Conservation (phyloP, 225 moss, liverwort and hornwort genomes). For the Polytrichum formosum region DNA sequence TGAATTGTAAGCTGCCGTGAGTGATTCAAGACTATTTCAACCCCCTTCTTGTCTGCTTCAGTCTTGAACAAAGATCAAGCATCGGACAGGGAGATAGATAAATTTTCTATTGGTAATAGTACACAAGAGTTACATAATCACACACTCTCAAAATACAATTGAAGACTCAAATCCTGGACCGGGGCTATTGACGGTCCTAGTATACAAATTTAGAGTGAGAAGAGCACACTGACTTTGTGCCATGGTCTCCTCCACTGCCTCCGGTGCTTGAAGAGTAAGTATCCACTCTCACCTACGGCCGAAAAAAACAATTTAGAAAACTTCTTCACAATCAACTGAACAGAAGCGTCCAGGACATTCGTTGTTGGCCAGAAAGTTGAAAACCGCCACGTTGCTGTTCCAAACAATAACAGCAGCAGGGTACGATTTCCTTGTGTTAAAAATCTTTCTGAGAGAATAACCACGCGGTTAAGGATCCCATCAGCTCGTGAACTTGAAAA, state of each 20-base stretch:
- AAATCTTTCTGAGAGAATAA: too few species aligned
- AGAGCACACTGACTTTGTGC: neutral
- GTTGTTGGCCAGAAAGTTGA: neutral
- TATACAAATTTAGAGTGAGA: slow-evolving; percentile 4
- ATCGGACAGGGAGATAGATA: neutral
- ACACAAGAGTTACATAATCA: slow-evolving; percentile 1
- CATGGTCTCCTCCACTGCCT: neutral
- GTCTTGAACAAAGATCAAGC: too few species aligned
- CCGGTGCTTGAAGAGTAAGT: neutral
- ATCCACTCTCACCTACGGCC: neutral
- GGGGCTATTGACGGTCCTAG: slow-evolving; percentile 4
- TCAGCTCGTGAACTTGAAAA: too few species aligned
- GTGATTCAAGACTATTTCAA: too few species aligned
- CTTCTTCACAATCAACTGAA: neutral
- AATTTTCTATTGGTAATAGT: neutral
- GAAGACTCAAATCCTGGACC: slow-evolving; percentile 1
- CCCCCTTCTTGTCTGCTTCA: too few species aligned
- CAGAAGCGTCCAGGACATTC: neutral
- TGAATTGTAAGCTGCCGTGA: too few species aligned
- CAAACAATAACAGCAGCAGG: neutral
- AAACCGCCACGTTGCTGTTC: too few species aligned
- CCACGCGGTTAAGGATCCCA: too few species aligned
- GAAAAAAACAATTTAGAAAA: neutral
- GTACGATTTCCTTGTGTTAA: too few species aligned
- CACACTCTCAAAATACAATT: neutral